These are phyloP conservation scores for Debaryomycetaceae sp. DNA, from an alignment of 1,139 yeast species.

Conservation along the genomic window DNA sequence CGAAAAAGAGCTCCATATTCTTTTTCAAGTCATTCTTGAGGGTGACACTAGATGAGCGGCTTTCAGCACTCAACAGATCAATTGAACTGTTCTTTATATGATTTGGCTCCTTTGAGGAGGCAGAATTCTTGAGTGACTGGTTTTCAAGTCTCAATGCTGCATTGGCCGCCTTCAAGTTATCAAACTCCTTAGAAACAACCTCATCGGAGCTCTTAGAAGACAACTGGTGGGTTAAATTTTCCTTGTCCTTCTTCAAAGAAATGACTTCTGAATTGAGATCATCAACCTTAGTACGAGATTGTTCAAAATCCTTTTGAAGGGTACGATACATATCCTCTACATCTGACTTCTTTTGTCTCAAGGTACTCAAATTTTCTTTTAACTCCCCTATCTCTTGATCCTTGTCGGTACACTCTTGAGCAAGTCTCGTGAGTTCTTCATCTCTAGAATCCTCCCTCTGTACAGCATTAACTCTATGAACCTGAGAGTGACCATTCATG, in stretches of 20 bases:
- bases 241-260: conserved; percentile 11
- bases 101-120: conserved; percentile 5
- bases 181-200: conserved; percentile 20
- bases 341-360: conserved; percentile 14
- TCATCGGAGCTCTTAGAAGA: conserved; percentile 1
- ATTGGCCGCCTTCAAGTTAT: conserved; percentile 25
- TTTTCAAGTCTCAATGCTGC: conserved; percentile 41
- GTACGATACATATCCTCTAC: conserved; percentile 16
- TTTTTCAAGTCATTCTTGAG: conserved; percentile 10
- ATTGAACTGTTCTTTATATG: neutral
- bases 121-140: conserved; percentile 32
- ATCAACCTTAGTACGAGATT: conserved; percentile 14
- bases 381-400: conserved; percentile 11
- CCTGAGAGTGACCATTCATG: conserved; percentile 1
- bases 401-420: conserved; percentile 3
- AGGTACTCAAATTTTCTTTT: conserved; percentile 8
- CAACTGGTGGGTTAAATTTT: conserved; percentile 11
- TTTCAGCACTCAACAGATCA: neutral
- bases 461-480: neutral
- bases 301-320: conserved; percentile 23
- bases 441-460: neutral
- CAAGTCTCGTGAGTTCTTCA: neutral
- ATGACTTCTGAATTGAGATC: conserved; percentile 21
- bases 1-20: conserved; percentile 25
- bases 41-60: conserved; percentile 1